Base-by-base conservation (phyloP, 805 yeast species). In the Komagataella mondaviorum region DNA sequence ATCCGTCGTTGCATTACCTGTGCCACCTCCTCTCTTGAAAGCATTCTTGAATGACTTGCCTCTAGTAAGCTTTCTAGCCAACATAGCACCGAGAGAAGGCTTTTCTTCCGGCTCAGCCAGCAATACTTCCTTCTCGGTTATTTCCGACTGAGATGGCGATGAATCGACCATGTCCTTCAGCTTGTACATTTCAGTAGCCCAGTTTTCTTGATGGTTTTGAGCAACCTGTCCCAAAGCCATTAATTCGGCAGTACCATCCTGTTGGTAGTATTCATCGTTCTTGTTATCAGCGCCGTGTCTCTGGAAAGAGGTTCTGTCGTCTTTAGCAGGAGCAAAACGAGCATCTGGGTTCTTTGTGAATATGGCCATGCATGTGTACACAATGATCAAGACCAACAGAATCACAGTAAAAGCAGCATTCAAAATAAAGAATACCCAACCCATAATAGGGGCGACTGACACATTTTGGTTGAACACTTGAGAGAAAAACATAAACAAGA, bases 251-350 rank as follows among this genome's bases (percentile, higher is more conserved):
- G 71, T 70, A 16, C 64, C 70, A 24, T 61, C 66, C 5, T 60
- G 61, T 36, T 55, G 46, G 5, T 43, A 36, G 23, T 18, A 20
- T 44, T 22, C 17, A 14, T 49, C 51, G 6, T 22, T 20, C 17
- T 18, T 43, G 12, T 46, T 10, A 39, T 18, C 30, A 22, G 30
- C 20, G 49, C 36, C 39, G 17, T 30, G 18, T 45, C 47, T 62
- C 62, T 85, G 93, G 80, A 90, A 90, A 7, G 96, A 88, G 20
- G 88, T 81, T 76, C 97, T 81, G 65, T 90, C 96, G 67, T 90
- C 97, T 60, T 74, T 82, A 8, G 95, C 95, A 10, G 95, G 93
- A 50, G 85, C 87, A 64, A 85, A 85, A 65, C 93, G 78, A 8
- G 89, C 81, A 66, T 88, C 96, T 23, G 96, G 96, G 63, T 88